Conservation (phyloP, 179 eudicot species). For the Drosera spatulata region DNA sequence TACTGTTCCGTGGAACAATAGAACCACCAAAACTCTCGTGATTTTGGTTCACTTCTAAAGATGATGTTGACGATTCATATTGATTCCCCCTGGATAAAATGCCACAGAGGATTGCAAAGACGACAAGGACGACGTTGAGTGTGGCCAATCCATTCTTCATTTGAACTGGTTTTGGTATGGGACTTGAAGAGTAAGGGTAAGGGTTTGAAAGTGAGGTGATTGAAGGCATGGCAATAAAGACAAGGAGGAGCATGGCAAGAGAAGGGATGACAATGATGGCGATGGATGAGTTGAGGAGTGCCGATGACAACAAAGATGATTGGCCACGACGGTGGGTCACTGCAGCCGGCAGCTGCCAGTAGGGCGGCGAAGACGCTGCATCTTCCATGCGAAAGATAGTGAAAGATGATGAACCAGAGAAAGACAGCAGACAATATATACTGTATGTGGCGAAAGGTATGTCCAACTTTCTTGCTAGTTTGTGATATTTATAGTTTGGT, state of each 20-base stretch:
- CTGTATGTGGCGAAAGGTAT: too few species aligned
- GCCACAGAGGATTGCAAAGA: slow-evolving; percentile 62
- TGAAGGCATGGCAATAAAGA: slow-evolving; percentile 11
- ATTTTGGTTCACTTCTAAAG: neutral
- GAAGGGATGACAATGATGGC: slow-evolving; percentile 40
- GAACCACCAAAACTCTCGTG: slow-evolving; percentile 5
- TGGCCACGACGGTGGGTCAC: slow-evolving; percentile 20
- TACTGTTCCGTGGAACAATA: neutral
- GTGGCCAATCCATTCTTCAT: slow-evolving; percentile 42
- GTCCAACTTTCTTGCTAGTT: too few species aligned
- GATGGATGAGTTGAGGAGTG: slow-evolving; percentile 39
- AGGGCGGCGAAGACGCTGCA: slow-evolving; percentile 18
- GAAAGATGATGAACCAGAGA: too few species aligned
- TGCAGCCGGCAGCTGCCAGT: slow-evolving; percentile 36
- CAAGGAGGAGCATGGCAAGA: slow-evolving; percentile 24
- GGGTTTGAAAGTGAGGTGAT: neutral
- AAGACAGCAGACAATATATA: too few species aligned
- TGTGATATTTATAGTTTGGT: too few species aligned
- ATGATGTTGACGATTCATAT: slow-evolving; percentile 1
- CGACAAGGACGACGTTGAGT: slow-evolving; percentile 40
- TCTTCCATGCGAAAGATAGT: too few species aligned
- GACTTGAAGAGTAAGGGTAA: slow-evolving; percentile 11
- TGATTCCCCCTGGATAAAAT: slow-evolving; percentile 36
- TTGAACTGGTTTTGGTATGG: slow-evolving; percentile 12
- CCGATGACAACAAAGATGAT: slow-evolving; percentile 9